Evolutionary conservation across 164 flowering plant species (phyloP), one percentile per base, ranked within the genome.

Genomic region (Amborella trichopoda): DNA sequence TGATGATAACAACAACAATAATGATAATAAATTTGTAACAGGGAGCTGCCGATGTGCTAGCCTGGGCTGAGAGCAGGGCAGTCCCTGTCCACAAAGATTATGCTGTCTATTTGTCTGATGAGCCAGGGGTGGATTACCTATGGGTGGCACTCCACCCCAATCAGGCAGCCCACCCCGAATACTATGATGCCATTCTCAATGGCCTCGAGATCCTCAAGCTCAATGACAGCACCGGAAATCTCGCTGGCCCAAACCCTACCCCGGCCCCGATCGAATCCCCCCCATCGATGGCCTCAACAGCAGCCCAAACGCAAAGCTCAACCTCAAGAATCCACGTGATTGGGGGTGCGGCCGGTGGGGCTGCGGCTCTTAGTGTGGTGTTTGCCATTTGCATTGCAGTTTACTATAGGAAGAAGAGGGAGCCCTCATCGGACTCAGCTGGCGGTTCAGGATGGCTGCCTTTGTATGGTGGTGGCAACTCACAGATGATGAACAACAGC

Each of bases 171-270:
- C 51, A 57, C 33, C 71, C 94, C 14, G 65, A 76, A 36, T 74
- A 40, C 26, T 38, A 39, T 13, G 81, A 81, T 50, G 65, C 78
- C 3, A 42, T 69, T 2, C 62, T 84, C 1, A 84, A 81, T 46
- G 90, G 94, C 3, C 16, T 81, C 20, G 94, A 84, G 66, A 63
- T 84, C 0, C 78, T 81, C 55, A 84, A 84, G 59, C 24, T 83
- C 5, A 66, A 45, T 28, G 68, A 67, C 24, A 1, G 53, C 0
- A 42, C 6, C 0, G 46, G 55, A 13, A 75, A 50, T 46, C 51
- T 80, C 26, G 78, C 89, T 2, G 89, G 88, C 0, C 72, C 72
- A 0, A 83, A 78, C n/a, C 62, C 79, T 12, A 81, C 71, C 48
- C 76, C 76, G 38, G 25, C 44, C 46, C 23, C 46, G 12, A 8